Percentiles rank a stretch among this genome's conserved stretches.
phyloP scores from a whole-genome alignment of 208 protist genomes.

The Trypanosomatidae sp. region DNA sequence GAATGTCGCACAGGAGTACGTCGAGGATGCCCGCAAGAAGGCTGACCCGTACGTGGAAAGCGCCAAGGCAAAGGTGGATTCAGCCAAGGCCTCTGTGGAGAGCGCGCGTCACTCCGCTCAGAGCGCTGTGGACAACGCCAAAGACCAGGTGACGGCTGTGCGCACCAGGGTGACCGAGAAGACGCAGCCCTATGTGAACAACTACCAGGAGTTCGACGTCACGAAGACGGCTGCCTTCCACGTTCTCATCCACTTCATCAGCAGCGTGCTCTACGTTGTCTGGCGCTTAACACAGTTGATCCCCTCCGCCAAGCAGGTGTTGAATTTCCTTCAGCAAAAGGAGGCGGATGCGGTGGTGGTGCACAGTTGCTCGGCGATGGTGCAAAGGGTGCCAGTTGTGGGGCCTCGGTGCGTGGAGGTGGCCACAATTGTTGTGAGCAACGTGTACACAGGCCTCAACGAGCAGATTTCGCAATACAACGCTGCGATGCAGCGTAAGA shows the following conservation, averaged over 20 bases:
- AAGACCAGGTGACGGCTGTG: conserved; percentile 30
- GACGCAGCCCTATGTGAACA: conserved; percentile 25
- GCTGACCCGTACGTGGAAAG: conserved; percentile 42
- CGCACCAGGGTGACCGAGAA: conserved; percentile 23
- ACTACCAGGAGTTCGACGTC: conserved; percentile 41
- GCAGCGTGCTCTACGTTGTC: conserved; percentile 31
- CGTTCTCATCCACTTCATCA: conserved; percentile 32
- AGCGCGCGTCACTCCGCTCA: conserved; percentile 25
- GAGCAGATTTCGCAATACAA: conserved; percentile 28
- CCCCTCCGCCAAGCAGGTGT: conserved; percentile 11
- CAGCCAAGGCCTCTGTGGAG: conserved; percentile 26
- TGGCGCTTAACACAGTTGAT: conserved; percentile 23
- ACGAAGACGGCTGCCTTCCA: conserved; percentile 41
- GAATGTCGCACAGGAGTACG: conserved; percentile 28
- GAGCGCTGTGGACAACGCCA: conserved; percentile 30
- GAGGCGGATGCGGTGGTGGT: conserved; percentile 8
- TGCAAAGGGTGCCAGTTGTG: conserved; percentile 36
- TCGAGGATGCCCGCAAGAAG: conserved; percentile 36
- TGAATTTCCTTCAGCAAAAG: conserved; percentile 15
- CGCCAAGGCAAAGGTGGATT: conserved; percentile 28
- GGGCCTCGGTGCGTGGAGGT: conserved; percentile 31
- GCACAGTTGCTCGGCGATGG: conserved; percentile 5
- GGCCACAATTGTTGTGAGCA: conserved; percentile 19
- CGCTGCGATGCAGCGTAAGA: neutral
- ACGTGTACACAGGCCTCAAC: conserved; percentile 32